Percentiles rank a stretch among this genome's conserved stretches.
These are phyloP conservation scores for Aspergillus cavernicola DNA, from an alignment of 495 filamentous ascomycete species.

Conservation along the genomic window DNA sequence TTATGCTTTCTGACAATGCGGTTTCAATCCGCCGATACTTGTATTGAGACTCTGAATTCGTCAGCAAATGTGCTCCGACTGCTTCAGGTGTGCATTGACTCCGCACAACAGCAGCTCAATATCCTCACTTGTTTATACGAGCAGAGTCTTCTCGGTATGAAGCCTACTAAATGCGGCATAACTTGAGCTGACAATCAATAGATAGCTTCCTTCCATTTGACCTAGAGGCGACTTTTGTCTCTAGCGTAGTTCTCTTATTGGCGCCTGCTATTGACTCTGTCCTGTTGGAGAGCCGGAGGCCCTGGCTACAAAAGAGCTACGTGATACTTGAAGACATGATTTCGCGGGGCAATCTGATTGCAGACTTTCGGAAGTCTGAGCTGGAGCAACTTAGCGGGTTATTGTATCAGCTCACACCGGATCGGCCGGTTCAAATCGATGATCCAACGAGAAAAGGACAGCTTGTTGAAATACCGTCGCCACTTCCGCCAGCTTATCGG, in stretches of 20 bases:
- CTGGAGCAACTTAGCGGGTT: conserved; percentile 35
- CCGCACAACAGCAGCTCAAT: conserved; percentile 37
- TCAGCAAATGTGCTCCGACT: conserved; percentile 31
- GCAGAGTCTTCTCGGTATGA: conserved; percentile 39
- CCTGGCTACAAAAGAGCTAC: conserved; percentile 34
- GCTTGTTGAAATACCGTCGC: neutral
- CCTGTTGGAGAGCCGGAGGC: conserved; percentile 23
- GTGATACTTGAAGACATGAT: conserved; percentile 42
- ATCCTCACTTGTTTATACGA: conserved; percentile 35
- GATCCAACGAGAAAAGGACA: neutral
- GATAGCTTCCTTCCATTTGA: conserved; percentile 46
- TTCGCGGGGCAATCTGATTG: conserved; percentile 35
- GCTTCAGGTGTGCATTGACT: conserved; percentile 41
- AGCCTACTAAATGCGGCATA: too few relatives aligned
- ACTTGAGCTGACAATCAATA: conserved; percentile 10
- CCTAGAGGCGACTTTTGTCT: conserved; percentile 40
- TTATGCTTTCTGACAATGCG: conserved; percentile 37
- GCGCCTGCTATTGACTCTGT: conserved; percentile 30
- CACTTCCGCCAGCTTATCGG: neutral
- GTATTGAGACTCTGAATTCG: conserved; percentile 25
- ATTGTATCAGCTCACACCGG: conserved; percentile 25
- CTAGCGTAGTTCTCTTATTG: conserved; percentile 34
- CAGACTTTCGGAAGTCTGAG: conserved; percentile 35
- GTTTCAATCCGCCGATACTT: conserved; percentile 27
- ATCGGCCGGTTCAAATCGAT: conserved; percentile 8